phyloP scores from a whole-genome alignment of 441 rosid species.

The Erodium texanum region DNA sequence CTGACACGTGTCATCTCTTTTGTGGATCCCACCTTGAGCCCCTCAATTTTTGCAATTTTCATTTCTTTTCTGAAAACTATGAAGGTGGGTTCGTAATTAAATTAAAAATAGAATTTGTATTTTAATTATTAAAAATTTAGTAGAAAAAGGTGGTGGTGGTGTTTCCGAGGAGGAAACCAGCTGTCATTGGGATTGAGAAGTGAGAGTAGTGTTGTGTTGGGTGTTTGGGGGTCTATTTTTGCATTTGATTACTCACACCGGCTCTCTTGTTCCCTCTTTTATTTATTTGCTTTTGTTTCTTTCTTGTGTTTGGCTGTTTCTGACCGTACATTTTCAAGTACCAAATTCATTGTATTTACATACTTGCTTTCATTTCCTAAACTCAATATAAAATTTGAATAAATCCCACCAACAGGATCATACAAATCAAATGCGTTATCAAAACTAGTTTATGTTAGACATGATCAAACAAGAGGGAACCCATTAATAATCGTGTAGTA shows the following conservation, averaged over 20 bases:
- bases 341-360: background rate
- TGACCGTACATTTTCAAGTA: background rate
- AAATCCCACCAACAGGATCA: no score
- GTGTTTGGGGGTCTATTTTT: background rate
- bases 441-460: no score
- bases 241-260: background rate
- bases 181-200: constrained; percentile 8
- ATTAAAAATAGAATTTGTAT: no score
- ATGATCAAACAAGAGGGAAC: no score
- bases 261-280: background rate
- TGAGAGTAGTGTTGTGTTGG: background rate
- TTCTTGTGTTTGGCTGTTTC: background rate
- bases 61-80: no score
- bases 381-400: no score
- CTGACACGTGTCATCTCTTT: constrained; percentile 32
- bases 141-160: constrained; percentile 4
- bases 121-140: no score
- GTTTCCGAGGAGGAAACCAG: constrained; percentile 33
- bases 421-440: no score
- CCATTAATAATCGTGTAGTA: no score
- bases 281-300: background rate
- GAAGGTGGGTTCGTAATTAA: no score
- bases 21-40: constrained; percentile 20
- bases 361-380: no score
- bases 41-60: background rate